These are phyloP conservation scores for Cutaneotrichosporon sp. DNA, from an alignment of 1,284 basidiomycete species.

Conservation along the genomic window DNA sequence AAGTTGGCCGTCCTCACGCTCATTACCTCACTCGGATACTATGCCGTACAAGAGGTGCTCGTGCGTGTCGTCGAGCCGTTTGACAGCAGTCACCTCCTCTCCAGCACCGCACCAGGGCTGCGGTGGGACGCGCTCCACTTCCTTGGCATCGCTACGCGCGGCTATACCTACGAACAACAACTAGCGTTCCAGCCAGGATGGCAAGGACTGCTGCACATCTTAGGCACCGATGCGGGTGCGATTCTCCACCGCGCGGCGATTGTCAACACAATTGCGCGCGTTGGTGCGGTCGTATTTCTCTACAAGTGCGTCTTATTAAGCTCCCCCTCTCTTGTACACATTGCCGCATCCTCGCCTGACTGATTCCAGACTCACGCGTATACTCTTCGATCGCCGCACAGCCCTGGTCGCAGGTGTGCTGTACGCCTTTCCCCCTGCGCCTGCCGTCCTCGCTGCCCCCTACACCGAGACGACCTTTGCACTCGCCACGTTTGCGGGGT, in stretches of 20 bases:
- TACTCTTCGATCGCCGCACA: slow-evolving; percentile 54
- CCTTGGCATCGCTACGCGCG: slow-evolving; percentile 60
- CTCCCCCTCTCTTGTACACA: background rate
- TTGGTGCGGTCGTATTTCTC: slow-evolving; percentile 58
- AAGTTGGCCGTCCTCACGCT: background rate
- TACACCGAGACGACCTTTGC: slow-evolving; percentile 87
- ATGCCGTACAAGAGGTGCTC: slow-evolving; percentile 25
- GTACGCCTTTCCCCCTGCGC: slow-evolving; percentile 77
- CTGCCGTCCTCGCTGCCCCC: slow-evolving; percentile 68
- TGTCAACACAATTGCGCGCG: slow-evolving; percentile 36
- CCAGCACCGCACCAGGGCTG: slow-evolving; percentile 48
- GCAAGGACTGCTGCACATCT: slow-evolving; percentile 60
- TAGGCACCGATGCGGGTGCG: slow-evolving; percentile 15
- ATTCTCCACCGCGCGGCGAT: slow-evolving; percentile 37
- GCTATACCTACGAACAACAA: slow-evolving; percentile 75
- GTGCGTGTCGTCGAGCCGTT: slow-evolving; percentile 29
- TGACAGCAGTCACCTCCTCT: slow-evolving; percentile 38
- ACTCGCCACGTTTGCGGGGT: slow-evolving; percentile 70
- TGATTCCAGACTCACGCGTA: background rate
- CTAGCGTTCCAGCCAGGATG: slow-evolving; percentile 83
- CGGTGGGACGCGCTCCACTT: slow-evolving; percentile 93
- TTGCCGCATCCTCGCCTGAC: background rate
- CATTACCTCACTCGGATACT: slow-evolving; percentile 17
- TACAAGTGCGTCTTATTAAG: slow-evolving; percentile 57
- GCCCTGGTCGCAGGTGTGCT: slow-evolving; percentile 66